These are phyloP conservation scores for Pestalotiopsis sp. DNA, from an alignment of 2,329 filamentous ascomycete species.

Conservation along the genomic window DNA sequence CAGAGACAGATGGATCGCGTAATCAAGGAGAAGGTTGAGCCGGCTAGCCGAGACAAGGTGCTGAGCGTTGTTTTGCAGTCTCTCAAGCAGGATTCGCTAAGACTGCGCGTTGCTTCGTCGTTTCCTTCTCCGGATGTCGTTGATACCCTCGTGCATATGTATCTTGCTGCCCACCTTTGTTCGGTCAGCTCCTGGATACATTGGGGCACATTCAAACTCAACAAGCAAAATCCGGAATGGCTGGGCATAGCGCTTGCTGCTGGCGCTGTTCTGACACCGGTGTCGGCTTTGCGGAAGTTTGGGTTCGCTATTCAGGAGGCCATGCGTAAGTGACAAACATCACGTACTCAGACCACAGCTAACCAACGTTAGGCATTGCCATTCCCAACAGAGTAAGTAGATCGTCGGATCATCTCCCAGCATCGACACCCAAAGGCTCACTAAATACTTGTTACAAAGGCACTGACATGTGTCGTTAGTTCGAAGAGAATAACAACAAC, in stretches of 20 bases:
- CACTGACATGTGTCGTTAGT: conserved; percentile 31
- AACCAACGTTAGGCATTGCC: conserved; percentile 29
- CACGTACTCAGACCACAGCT: neutral
- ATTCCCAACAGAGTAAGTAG: conserved; percentile 32
- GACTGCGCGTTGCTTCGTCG: conserved; percentile 56
- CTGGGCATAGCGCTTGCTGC: conserved; percentile 61
- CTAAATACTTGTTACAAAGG: neutral
- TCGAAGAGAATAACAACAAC: conserved; percentile 51
- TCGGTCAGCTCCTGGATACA: conserved; percentile 65
- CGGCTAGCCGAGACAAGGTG: conserved; percentile 60
- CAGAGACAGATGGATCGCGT: conserved; percentile 41
- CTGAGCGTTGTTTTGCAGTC: conserved; percentile 65
- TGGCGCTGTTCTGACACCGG: conserved; percentile 62
- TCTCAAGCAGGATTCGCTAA: conserved; percentile 53
- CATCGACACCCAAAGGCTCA: neutral
- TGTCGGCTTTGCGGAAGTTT: conserved; percentile 61
- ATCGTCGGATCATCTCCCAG: conserved; percentile 19
- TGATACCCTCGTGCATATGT: conserved; percentile 65
- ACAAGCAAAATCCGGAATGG: conserved; percentile 59
- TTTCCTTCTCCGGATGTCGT: conserved; percentile 52
- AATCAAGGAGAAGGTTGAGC: conserved; percentile 45
- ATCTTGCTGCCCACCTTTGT: conserved; percentile 57
- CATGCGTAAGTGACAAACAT: conserved; percentile 39
- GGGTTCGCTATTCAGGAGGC: conserved; percentile 59
- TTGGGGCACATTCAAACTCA: conserved; percentile 59